Base-by-base conservation (phyloP, 1,284 basidiomycete species). In the Fereydounia khargensis region DNA sequence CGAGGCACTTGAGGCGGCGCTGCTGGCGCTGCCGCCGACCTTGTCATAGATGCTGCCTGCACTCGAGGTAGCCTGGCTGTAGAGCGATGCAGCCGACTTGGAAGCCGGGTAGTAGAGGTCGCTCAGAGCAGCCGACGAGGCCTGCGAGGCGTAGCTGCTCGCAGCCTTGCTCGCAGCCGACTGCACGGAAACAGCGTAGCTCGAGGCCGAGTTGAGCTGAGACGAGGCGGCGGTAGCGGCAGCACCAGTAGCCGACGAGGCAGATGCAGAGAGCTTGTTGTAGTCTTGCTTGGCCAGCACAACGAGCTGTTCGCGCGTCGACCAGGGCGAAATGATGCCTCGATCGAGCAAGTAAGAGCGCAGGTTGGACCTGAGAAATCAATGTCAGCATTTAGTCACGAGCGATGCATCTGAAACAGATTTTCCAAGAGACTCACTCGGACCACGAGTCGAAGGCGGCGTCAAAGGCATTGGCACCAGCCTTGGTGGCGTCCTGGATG, bases 331-430 rank as follows among this genome's bases (percentile, higher is more conserved):
- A 21, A 74, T 56, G 47, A 74, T 62, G 49, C 71, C 71, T 13
- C 70, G 65, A 41, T 75, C 71, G 16, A 74, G 65, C 13, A 75
- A 61, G 53, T 71, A 75, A 28, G 62, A 54, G 21, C 73, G 73
- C 16, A 75, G 58, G 38, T 62, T 57, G 18, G 61, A 66, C 19
- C 56, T 60, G 42, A 17, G 1, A 2, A 1, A n/a, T n/a, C n/a
- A n/a, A n/a, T n/a, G n/a, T n/a, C n/a, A 17, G 16, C 16, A 34
- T 17, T 21, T 13, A 32, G 35, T 17, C 13, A 22, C 11, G 21
- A 20, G 22, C 13, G 18, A 28, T 9, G 23, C 21, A 22, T 22
- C 11, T 27, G 3, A 32, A 28, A 19, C 30, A 21, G 18, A n/a
- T n/a, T 4, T 13, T 18, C 3, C 14, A n/a, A 19, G 45, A 3